A percentile compares a stretch with the other conserved stretches of the same genome.
phyloP scores from a whole-genome alignment of 768 basidiomycete species.

The Cyathus striatus region DNA sequence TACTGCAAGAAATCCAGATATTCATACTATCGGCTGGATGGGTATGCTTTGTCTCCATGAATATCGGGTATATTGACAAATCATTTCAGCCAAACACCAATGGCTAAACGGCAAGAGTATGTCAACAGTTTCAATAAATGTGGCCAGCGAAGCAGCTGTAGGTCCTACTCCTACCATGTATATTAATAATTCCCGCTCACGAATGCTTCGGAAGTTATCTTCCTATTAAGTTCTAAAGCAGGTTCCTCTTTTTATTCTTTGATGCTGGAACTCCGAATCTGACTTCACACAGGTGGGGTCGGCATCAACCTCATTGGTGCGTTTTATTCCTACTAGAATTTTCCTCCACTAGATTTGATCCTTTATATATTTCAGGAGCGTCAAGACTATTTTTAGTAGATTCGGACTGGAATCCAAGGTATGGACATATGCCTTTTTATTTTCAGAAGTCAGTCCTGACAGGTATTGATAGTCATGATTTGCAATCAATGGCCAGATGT shows the following conservation, averaged over 20 bases:
- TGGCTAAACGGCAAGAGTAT: constrained; percentile 75
- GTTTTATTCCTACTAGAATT: neutral
- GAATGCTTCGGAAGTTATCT: constrained; percentile 53
- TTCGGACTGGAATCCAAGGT: constrained; percentile 95
- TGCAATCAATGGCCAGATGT: constrained; percentile 97
- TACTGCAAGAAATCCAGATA: constrained; percentile 76
- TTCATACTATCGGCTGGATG: constrained; percentile 82
- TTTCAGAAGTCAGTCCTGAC: neutral
- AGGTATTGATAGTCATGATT: constrained; percentile 58
- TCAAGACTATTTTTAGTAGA: constrained; percentile 85
- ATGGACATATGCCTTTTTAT: constrained; percentile 1
- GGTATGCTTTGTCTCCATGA: constrained; percentile 36
- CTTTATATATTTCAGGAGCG: constrained; percentile 42
- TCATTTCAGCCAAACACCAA: constrained; percentile 61
- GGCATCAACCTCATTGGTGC: constrained; percentile 88
- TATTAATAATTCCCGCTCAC: neutral
- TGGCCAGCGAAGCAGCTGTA: constrained; percentile 67
- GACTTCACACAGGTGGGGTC: constrained; percentile 61
- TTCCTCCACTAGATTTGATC: neutral
- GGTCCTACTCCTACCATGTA: constrained; percentile 15
- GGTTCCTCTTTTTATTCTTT: constrained; percentile 21
- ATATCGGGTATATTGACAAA: constrained; percentile 1
- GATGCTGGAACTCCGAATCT: neutral
- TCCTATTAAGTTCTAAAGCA: constrained; percentile 91
- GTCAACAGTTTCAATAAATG: constrained; percentile 88